Evolutionary conservation across 1,284 basidiomycete species (phyloP).

Genomic region (Flammula alnicola): DNA sequence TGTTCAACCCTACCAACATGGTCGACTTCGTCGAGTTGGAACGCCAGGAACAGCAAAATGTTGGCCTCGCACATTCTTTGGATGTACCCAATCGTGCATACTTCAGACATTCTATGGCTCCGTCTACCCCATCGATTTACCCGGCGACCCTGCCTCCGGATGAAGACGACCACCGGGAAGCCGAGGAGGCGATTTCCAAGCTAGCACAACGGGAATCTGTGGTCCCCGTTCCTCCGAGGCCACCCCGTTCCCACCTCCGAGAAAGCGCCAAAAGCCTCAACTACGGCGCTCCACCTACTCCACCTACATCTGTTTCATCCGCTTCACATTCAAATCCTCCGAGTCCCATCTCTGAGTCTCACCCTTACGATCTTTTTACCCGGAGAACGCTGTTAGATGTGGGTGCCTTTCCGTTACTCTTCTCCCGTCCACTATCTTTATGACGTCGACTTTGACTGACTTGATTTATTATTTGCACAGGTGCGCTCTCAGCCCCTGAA

Average conservation of each 20-base stretch:
- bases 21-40: slow-evolving; percentile 1
- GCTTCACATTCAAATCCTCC: slow-evolving; percentile 31
- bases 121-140: slow-evolving; percentile 63
- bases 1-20: slow-evolving; percentile 10
- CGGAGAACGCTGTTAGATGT: slow-evolving; percentile 47
- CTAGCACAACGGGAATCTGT: slow-evolving; percentile 15
- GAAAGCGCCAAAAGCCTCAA: slow-evolving; percentile 31
- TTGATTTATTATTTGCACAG: slow-evolving; percentile 25
- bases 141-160: slow-evolving; percentile 52
- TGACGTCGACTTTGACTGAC: slow-evolving; percentile 11
- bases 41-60: slow-evolving; percentile 11
- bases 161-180: slow-evolving; percentile 35
- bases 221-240: slow-evolving; percentile 42
- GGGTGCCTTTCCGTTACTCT: slow-evolving; percentile 21
- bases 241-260: slow-evolving; percentile 48
- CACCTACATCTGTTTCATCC: slow-evolving; percentile 46
- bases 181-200: slow-evolving; percentile 27
- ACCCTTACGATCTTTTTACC: slow-evolving; percentile 30
- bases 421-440: not conserved
- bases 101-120: slow-evolving; percentile 36
- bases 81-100: slow-evolving; percentile 12
- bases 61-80: slow-evolving; percentile 14
- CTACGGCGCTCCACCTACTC: slow-evolving; percentile 44
- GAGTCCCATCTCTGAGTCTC: slow-evolving; percentile 27
- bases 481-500: slow-evolving; percentile 31